These are phyloP conservation scores for Voacanga thouarsii DNA, from an alignment of 257 asterid species.

Conservation along the genomic window DNA sequence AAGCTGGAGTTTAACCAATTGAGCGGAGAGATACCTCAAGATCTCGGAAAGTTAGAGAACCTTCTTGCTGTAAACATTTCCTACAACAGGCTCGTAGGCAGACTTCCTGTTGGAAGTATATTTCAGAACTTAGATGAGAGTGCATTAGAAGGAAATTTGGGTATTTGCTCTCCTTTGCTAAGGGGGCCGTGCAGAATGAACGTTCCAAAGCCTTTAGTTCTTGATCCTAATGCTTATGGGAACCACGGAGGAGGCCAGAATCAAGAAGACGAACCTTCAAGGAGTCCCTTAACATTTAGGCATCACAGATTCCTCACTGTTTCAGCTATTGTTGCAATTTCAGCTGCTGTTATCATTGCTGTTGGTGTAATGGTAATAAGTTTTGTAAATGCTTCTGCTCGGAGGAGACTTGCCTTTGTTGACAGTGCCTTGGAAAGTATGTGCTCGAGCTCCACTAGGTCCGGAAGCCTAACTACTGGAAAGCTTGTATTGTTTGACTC, in stretches of 20 bases:
- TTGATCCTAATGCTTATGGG: conserved; percentile 78
- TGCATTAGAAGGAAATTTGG: conserved; percentile 76
- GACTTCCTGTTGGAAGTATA: conserved; percentile 65
- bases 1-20: conserved; percentile 76
- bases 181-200: conserved; percentile 77
- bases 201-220: conserved; percentile 88
- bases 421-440: conserved; percentile 77
- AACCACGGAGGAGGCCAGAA: conserved; percentile 37
- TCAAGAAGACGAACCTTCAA: conserved; percentile 19
- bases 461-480: conserved; percentile 54
- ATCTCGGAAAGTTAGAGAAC: conserved; percentile 61
- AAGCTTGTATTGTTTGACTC: conserved; percentile 65
- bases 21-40: conserved; percentile 86
- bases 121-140: conserved; percentile 71
- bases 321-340: conserved; percentile 76
- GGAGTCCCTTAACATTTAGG: conserved; percentile 18
- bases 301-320: conserved; percentile 69
- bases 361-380: conserved; percentile 65
- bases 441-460: conserved; percentile 81
- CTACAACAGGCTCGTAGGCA: conserved; percentile 71
- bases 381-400: conserved; percentile 66
- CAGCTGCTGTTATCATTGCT: conserved; percentile 69
- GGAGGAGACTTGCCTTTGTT: conserved; percentile 53
- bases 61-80: conserved; percentile 85
- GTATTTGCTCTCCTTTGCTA: conserved; percentile 79